Evolutionary conservation across 106 monocot genomes (phyloP), one percentile per base, ranked within the genome.

Genomic region (Allium fistulosum): DNA sequence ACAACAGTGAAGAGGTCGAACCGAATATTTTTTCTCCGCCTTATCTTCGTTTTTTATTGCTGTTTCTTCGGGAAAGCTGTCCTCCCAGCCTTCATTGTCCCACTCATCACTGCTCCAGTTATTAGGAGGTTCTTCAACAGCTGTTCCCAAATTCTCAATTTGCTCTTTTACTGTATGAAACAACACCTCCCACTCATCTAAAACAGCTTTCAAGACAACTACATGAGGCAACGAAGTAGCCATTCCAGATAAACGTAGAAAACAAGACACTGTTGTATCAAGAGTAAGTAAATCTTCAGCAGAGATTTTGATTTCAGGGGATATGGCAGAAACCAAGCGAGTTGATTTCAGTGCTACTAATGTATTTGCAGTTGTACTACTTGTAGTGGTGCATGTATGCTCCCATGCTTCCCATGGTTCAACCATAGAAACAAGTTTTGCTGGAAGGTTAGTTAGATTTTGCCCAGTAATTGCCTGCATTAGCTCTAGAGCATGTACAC

Each of bases 81-180:
- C 37, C 77, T 96, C 97, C 97, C 97, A 97, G 14, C 89, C 97
- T 51, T 86, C 92, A 68, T 68, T 68, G 73, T 82, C 86, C 97
- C 97, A 97, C n/a, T 83, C 89, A 63, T 92, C 88, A 74, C 72
- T 68, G 67, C 71, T 80, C 92, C 88, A 96, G 59, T 84, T 76
- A 66, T 59, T 72, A 37, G 55, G 37, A 17, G 55, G 37, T 64
- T 90, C 81, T 70, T 87, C 80, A 56, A 9, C 56, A 10, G 66
- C 61, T 7, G 75, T 63, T 63, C 71, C 78, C 10, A 49, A 15
- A 6, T 37, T 13, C 26, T 69, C 48, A 14, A 66, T 65, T 48
- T 79, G 74, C 7, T 79, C 74, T 45, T 52, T 26, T 48, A 10
- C 26, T 9, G 13, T 46, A 17, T 68, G 72, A 57, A 85, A 92